Conservation (phyloP, 1,139 yeast genomes). For the Kurtzmaniella quercitrusa region DNA sequence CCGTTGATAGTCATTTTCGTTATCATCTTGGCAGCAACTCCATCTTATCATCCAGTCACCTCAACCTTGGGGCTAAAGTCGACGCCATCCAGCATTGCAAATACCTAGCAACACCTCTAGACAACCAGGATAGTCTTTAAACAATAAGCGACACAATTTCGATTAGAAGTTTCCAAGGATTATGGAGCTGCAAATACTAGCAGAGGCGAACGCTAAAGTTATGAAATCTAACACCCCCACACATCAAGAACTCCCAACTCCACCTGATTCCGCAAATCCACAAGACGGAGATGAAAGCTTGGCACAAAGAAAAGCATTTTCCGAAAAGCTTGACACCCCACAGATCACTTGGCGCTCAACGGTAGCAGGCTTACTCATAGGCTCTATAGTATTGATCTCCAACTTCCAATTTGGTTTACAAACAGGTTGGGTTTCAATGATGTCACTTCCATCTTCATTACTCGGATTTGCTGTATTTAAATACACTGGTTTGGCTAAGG, state of each 20-base stretch:
- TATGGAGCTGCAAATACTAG: not conserved
- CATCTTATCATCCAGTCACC: no score
- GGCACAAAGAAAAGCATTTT: not conserved
- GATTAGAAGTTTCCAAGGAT: not conserved
- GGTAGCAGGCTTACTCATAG: slow-evolving; percentile 68
- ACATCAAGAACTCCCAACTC: not conserved
- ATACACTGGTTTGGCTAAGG: slow-evolving; percentile 39
- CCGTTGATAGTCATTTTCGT: no score
- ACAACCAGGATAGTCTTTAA: no score
- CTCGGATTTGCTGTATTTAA: slow-evolving; percentile 82
- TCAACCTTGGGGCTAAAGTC: no score
- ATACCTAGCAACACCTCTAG: no score
- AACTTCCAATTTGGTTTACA: slow-evolving; percentile 96
- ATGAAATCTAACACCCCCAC: no score
- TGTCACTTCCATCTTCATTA: slow-evolving; percentile 94
- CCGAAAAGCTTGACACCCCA: slow-evolving; percentile 36
- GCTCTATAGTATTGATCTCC: slow-evolving; percentile 76
- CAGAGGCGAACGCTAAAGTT: not conserved
- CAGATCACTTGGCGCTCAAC: slow-evolving; percentile 75
- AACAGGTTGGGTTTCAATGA: slow-evolving; percentile 99
- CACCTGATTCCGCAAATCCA: not conserved
- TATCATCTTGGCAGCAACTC: no score
- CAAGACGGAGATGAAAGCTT: not conserved
- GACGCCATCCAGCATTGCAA: no score
- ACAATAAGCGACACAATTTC: no score